Conservation (phyloP, 805 yeast species). For the Saccharomycopsis babjevae region DNA sequence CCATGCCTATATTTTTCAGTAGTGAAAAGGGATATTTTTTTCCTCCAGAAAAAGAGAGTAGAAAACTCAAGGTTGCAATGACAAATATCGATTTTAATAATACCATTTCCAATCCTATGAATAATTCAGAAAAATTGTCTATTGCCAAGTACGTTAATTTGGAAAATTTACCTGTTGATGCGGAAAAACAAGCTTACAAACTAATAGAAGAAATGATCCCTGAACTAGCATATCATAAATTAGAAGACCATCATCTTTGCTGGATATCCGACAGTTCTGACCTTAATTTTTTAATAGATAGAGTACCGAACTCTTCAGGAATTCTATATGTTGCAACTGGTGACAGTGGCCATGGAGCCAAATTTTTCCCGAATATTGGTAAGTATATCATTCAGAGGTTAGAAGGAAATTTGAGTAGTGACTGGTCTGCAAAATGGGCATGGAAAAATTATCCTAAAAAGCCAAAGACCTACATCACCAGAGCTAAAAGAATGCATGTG, state of each 20-base stretch:
- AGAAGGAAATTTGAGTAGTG: slow-evolving; percentile 24
- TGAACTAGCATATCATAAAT: slow-evolving; percentile 28
- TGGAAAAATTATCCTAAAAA: slow-evolving; percentile 23
- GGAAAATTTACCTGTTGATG: neutral
- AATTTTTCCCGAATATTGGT: slow-evolving; percentile 38
- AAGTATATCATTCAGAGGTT: slow-evolving; percentile 29
- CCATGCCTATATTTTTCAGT: slow-evolving; percentile 35
- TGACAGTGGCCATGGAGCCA: slow-evolving; percentile 40
- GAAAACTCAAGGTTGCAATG: slow-evolving; percentile 28
- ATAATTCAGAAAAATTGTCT: slow-evolving; percentile 1
- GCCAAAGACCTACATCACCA: neutral
- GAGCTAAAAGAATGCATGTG: slow-evolving; percentile 2
- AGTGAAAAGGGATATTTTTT: slow-evolving; percentile 36
- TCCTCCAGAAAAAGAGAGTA: slow-evolving; percentile 34
- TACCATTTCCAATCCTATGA: slow-evolving; percentile 19
- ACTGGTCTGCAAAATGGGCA: slow-evolving; percentile 24
- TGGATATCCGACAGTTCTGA: slow-evolving; percentile 35
- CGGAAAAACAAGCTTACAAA: slow-evolving; percentile 14
- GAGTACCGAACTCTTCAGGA: slow-evolving; percentile 23
- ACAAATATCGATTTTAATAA: slow-evolving; percentile 24
- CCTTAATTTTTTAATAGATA: slow-evolving; percentile 33
- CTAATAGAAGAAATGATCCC: slow-evolving; percentile 30
- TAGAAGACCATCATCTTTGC: slow-evolving; percentile 29
- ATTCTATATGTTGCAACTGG: slow-evolving; percentile 34
- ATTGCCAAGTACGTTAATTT: slow-evolving; percentile 2